Base-by-base conservation (phyloP, 441 rosid genomes). In the Populus trichocarpa region DNA sequence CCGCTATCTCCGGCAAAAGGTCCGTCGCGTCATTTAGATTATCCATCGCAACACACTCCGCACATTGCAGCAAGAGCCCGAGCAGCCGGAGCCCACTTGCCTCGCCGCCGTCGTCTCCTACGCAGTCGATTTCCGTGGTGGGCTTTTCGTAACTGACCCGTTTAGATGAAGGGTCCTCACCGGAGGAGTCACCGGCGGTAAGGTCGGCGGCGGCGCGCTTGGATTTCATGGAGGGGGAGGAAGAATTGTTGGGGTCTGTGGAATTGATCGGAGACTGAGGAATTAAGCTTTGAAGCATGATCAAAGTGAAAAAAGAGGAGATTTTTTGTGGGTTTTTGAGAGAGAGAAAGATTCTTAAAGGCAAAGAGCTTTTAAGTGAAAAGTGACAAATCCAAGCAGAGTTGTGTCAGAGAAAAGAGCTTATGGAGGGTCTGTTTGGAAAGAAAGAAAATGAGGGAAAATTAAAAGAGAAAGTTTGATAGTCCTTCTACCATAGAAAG, bases 61-160 rank as follows among this genome's bases (percentile, higher is more conserved):
- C 97, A 86, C 96, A 94, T 84, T 92, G 97, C 5, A 94, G 88
- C 72, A 94, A 80, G 32, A 94, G 86, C 23, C 95, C 90, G 16
- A 94, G 89, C 38, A 92, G 92, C 23, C 91, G 81, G 63, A 94
- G 85, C 0, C 89, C 92, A 3, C 85, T 64, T 9, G 90, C 83
- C 79, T 89, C 92, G 0, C 71, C 85, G 9, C 73, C 61, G n/a
- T 81, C 85, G 18, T 82, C 84, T 1, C 69, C 88, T 11, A 38
- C 82, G 53, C 65, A 30, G 32, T 30, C 80, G 20, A 81, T 78
- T 26, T 69, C 69, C 57, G 65, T 74, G 69, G 67, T 16, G 30
- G 61, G 3, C 2, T 13, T 64, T 26, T 25, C 72, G 25, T 38
- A 23, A 23, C 71, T 77, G 5, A 32, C 42, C 4, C 92, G 88